A percentile compares a stretch with the other conserved stretches of the same genome.
Conservation (phyloP, 164 flowering plant genomes). For the Tetracentron sinense region DNA sequence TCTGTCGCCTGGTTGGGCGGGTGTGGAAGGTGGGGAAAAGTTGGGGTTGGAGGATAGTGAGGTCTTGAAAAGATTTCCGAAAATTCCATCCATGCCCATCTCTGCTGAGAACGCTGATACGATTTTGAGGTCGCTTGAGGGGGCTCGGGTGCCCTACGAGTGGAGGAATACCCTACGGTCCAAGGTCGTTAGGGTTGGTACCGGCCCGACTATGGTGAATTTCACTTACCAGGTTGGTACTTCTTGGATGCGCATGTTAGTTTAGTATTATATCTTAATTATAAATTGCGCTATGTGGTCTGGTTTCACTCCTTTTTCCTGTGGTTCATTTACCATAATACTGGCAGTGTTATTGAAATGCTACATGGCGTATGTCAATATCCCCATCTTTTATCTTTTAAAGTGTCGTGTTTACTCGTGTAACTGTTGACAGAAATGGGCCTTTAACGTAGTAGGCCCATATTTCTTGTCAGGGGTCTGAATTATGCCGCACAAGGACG, state of each 20-base stretch:
- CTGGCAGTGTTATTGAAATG: too few relatives aligned
- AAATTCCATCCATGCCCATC: constrained; percentile 78
- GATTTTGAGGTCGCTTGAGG: constrained; percentile 54
- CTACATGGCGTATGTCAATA: too few relatives aligned
- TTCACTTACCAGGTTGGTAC: constrained; percentile 68
- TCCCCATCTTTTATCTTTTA: too few relatives aligned
- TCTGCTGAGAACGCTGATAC: constrained; percentile 51
- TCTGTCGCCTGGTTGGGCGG: constrained; percentile 81
- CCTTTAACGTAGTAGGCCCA: too few relatives aligned
- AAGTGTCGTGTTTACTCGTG: too few relatives aligned
- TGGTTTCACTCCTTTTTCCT: too few relatives aligned
- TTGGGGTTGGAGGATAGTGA: constrained; percentile 40
- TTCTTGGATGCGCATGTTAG: constrained; percentile 7
- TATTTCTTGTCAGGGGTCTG: too few relatives aligned
- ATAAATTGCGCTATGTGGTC: not conserved
- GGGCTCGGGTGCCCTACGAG: constrained; percentile 40
- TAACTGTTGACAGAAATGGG: too few relatives aligned
- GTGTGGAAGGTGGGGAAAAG: constrained; percentile 60
- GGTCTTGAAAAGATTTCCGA: constrained; percentile 54
- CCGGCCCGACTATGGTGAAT: constrained; percentile 64
- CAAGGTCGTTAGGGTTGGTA: constrained; percentile 38
- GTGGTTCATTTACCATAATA: too few relatives aligned
- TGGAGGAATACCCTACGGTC: constrained; percentile 45
- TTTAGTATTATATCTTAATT: not conserved
- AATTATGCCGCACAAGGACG: too few relatives aligned